Conservation (phyloP, 2,329 filamentous ascomycete genomes). For the Juglanconis oblonga region DNA sequence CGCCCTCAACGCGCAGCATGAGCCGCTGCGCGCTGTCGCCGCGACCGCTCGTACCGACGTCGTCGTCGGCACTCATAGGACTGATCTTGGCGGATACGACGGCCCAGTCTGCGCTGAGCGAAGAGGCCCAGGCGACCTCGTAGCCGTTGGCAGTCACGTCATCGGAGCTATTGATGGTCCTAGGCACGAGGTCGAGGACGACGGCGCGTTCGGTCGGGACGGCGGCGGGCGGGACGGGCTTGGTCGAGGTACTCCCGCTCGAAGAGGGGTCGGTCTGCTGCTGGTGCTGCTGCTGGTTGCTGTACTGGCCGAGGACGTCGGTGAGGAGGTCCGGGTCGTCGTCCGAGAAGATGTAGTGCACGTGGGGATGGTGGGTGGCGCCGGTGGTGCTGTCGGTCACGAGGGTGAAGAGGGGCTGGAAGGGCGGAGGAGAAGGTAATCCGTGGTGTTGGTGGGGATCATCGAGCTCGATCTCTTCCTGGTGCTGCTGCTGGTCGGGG, state of each 20-base stretch:
- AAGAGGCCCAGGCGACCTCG: slow-evolving; percentile 65
- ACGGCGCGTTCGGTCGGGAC: slow-evolving; percentile 41
- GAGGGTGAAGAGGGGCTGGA: slow-evolving; percentile 82
- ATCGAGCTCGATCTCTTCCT: slow-evolving; percentile 18
- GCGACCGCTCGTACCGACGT: slow-evolving; percentile 20
- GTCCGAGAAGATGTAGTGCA: slow-evolving; percentile 92
- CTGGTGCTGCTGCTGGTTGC: slow-evolving; percentile 21
- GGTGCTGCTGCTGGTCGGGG: slow-evolving; percentile 3
- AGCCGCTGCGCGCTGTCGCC: slow-evolving; percentile 37
- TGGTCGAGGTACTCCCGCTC: slow-evolving; percentile 25
- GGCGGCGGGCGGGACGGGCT: slow-evolving; percentile 18
- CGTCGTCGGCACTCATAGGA: slow-evolving; percentile 38
- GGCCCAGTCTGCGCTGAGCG: slow-evolving; percentile 72
- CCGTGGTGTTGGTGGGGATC: slow-evolving; percentile 16
- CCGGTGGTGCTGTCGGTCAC: slow-evolving; percentile 72
- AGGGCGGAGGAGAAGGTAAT: slow-evolving; percentile 39
- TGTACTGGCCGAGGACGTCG: slow-evolving; percentile 53
- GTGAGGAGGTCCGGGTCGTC: slow-evolving; percentile 80
- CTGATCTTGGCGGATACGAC: slow-evolving; percentile 46
- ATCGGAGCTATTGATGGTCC: background rate
- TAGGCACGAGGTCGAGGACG: slow-evolving; percentile 51
- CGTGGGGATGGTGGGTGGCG: slow-evolving; percentile 76
- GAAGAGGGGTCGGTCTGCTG: slow-evolving; percentile 21
- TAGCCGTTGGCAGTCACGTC: slow-evolving; percentile 31
- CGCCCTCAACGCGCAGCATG: slow-evolving; percentile 63